Percentiles rank a stretch among this genome's conserved stretches.
These are phyloP conservation scores for Postia placenta DNA, from an alignment of 768 basidiomycete species.

Conservation along the genomic window DNA sequence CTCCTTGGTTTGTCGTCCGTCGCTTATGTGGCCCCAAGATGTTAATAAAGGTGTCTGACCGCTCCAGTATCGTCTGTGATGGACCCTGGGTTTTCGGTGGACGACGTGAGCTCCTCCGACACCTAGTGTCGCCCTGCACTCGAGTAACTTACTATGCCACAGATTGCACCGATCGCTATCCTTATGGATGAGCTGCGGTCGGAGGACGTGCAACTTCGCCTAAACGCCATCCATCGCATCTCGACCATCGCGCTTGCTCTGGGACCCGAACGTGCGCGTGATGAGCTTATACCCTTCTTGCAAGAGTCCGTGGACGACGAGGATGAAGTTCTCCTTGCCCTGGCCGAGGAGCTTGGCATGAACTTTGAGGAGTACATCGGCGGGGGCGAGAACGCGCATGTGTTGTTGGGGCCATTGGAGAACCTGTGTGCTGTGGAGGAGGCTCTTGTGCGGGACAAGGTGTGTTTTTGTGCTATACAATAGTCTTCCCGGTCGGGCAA, in stretches of 20 bases:
- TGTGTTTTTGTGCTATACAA: conserved; percentile 25
- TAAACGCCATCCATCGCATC: conserved; percentile 95
- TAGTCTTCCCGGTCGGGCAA: neutral
- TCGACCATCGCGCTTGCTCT: conserved; percentile 97
- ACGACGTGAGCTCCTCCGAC: conserved; percentile 54
- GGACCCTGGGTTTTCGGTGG: conserved; percentile 59
- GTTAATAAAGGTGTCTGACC: neutral
- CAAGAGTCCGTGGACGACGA: conserved; percentile 99
- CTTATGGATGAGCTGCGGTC: conserved; percentile 97
- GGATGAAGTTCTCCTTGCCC: conserved; percentile 92
- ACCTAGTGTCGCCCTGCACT: neutral
- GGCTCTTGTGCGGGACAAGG: conserved; percentile 97
- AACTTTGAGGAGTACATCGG: conserved; percentile 94
- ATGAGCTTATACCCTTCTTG: conserved; percentile 94
- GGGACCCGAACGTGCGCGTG: conserved; percentile 89
- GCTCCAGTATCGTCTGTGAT: conserved; percentile 27
- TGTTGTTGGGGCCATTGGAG: conserved; percentile 88
- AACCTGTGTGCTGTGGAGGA: conserved; percentile 96
- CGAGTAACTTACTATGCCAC: neutral
- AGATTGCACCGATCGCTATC: conserved; percentile 94
- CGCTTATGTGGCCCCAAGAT: neutral
- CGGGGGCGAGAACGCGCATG: conserved; percentile 79
- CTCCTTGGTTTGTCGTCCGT: neutral
- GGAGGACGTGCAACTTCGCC: conserved; percentile 92
- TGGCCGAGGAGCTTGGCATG: conserved; percentile 91